Conservation (phyloP, 148 eudicot genomes). For the Hydrangea macrophylla region DNA sequence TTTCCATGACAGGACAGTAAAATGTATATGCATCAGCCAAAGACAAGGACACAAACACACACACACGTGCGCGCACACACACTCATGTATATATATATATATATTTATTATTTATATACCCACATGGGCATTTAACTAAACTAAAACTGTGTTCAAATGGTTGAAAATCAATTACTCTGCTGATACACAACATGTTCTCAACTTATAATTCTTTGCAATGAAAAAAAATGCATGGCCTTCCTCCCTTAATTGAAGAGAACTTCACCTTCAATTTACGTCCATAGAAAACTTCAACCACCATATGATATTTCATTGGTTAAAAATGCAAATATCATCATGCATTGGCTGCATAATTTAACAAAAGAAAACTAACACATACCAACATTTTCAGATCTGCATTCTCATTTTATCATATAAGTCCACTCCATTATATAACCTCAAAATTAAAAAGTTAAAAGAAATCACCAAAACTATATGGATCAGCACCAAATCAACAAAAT, state of each 20-base stretch:
- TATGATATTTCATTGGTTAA: neutral
- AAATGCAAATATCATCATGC: neutral
- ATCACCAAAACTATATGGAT: neutral
- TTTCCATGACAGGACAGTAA: neutral
- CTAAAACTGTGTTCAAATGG: neutral
- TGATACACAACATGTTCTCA: neutral
- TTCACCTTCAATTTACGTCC: neutral
- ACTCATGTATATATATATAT: too few relatives aligned
- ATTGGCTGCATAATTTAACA: neutral
- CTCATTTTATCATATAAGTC: neutral
- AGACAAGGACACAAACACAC: neutral
- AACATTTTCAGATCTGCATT: slow-evolving; percentile 20
- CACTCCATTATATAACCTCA: neutral
- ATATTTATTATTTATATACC: too few relatives aligned
- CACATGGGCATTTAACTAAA: neutral
- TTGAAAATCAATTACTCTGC: neutral
- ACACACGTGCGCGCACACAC: too few relatives aligned
- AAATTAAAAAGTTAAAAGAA: neutral
- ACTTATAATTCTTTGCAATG: neutral
- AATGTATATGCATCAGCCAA: neutral
- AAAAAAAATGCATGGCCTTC: too few relatives aligned
- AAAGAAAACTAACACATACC: neutral
- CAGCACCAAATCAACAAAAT: slow-evolving; percentile 7
- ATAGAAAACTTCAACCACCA: neutral
- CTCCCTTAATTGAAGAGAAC: neutral